These are phyloP conservation scores for Porogramme epimiltina DNA, from an alignment of 1,284 basidiomycete species.

Conservation along the genomic window DNA sequence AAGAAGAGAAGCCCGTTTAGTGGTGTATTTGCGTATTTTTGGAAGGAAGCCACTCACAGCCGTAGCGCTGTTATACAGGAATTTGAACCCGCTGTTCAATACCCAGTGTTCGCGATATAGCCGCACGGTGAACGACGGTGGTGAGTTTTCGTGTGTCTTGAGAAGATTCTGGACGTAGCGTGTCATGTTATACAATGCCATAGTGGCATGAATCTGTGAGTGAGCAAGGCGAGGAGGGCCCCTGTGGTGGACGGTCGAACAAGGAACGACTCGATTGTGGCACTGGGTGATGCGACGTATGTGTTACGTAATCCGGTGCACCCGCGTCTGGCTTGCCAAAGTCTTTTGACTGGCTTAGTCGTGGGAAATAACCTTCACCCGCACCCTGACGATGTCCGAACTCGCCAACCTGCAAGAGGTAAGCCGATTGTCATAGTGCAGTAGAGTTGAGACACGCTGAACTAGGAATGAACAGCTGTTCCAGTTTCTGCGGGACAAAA, in stretches of 20 bases:
- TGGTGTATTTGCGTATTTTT: conserved; percentile 1
- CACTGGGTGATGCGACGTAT: conserved; percentile 1
- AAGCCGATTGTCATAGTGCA: conserved; percentile 1
- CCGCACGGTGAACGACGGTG: conserved; percentile 75
- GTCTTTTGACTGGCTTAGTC: no score
- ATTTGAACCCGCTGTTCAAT: conserved; percentile 75
- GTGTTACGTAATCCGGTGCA: conserved; percentile 27
- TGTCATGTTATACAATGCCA: conserved; percentile 72
- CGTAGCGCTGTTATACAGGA: conserved; percentile 75
- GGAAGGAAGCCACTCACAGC: conserved; percentile 48
- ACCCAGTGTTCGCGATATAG: conserved; percentile 78
- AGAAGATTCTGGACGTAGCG: conserved; percentile 61
- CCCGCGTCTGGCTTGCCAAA: no score
- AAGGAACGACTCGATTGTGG: not conserved
- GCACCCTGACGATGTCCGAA: conserved; percentile 28
- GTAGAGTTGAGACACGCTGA: not conserved
- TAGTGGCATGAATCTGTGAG: conserved; percentile 23
- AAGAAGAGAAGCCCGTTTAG: conserved; percentile 4
- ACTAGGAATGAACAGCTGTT: conserved; percentile 50
- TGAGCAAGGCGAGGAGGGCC: not conserved
- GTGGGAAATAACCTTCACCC: conserved; percentile 10
- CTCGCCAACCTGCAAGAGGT: conserved; percentile 63
- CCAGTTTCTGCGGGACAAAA: conserved; percentile 84
- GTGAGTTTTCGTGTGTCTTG: conserved; percentile 52
- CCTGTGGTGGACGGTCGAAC: not conserved